Conservation (phyloP, 2,329 filamentous ascomycete species). For the Ceratocystis ficicola region DNA sequence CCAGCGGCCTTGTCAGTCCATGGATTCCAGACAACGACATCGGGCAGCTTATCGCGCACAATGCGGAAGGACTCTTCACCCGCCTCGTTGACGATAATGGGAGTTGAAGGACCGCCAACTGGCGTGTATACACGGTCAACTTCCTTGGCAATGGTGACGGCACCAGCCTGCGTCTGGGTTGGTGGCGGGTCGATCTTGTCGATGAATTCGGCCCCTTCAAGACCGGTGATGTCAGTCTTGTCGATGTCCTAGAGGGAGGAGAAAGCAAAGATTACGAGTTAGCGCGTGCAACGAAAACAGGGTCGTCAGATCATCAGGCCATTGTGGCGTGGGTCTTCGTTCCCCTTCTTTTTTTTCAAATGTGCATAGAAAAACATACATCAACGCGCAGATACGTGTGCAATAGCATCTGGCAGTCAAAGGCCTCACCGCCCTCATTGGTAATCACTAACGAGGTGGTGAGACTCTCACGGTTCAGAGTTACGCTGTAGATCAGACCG, state of each 20-base stretch:
- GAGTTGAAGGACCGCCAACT: constrained; percentile 44
- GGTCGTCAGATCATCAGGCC: too few species aligned
- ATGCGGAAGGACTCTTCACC: constrained; percentile 58
- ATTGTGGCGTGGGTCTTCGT: too few species aligned
- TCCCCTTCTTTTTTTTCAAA: too few species aligned
- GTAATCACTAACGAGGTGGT: constrained; percentile 74
- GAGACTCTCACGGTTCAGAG: constrained; percentile 60
- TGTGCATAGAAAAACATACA: constrained; percentile 41
- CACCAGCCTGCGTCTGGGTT: constrained; percentile 51
- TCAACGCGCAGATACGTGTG: constrained; percentile 80
- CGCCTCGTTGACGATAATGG: constrained; percentile 49
- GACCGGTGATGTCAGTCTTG: constrained; percentile 58
- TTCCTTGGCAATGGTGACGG: constrained; percentile 61
- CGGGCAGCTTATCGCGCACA: constrained; percentile 69
- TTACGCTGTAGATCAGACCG: constrained; percentile 85
- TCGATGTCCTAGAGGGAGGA: constrained; percentile 56
- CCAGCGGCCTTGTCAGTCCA: constrained; percentile 73
- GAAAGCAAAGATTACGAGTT: neutral
- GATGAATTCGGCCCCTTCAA: constrained; percentile 62
- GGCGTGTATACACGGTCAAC: constrained; percentile 82
- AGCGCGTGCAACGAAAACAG: neutral
- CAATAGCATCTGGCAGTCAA: constrained; percentile 83
- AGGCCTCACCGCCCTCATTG: constrained; percentile 70
- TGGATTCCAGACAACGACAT: constrained; percentile 95
- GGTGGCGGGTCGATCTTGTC: constrained; percentile 67